Evolutionary conservation across 208 protist species (phyloP), one percentile per base, ranked within the genome.

Genomic region (Trypanosomatidae sp.): DNA sequence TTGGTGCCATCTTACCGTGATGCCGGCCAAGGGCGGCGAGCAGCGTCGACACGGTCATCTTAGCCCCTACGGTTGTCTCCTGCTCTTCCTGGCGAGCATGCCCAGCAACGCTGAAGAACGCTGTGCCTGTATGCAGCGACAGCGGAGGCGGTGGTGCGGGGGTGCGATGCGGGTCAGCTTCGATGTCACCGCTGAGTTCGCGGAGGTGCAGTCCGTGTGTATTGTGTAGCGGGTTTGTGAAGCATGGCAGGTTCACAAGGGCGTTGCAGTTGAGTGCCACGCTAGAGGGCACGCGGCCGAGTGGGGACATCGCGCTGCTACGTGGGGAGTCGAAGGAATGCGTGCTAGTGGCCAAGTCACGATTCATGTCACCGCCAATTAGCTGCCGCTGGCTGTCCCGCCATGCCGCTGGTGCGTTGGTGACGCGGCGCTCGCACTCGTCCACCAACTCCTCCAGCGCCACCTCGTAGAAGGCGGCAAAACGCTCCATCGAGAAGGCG

Each of bases 371-470:
- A 9, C 79, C 75, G 33, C 81, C 43, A 12, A 89, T 69, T 44
- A 74, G 66, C 19, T 49, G 69, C 69, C 62, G 65, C 70, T 86
- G 81, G 15, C 55, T 52, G n/a, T 76, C 72, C 12, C 72, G 64
- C 67, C 52, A 71, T 25, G 71, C 46, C 10, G 59, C 78, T 3
- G 86, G 71, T 12, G 84, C 82, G 62, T 87, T 92, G 39, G 85
- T 79, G 25, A 93, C 79, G 4, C 89, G 88, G 19, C 80, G 78
- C 56, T 92, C 92, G 41, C 89, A 93, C 67, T 93, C 84, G 3
- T 58, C 53, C 43, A 96, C 86, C n/a, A 96, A 49, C 69, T 96
- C 88, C 46, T 88, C 69, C 50, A 96, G 83, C 9, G 88, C 92
- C 64, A 81, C 75, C 72, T 92, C 83, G 68, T 87, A 96, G 50